Percentiles rank a stretch among this genome's conserved stretches.
Evolutionary conservation across 179 eudicot species (phyloP).

Genomic region (Actinidia arguta): DNA sequence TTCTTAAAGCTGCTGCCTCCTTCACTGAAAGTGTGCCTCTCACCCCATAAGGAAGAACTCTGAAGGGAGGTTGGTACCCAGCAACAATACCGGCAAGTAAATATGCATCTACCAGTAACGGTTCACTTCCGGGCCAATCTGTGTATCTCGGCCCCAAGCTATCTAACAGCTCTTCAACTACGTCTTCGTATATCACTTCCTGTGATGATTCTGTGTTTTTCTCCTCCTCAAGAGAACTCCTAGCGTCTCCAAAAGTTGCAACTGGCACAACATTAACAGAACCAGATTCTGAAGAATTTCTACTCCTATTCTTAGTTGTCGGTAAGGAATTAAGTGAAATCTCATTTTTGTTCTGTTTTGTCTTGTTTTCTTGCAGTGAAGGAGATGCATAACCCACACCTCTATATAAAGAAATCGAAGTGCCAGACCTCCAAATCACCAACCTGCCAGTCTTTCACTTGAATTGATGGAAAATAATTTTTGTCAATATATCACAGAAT

Average conservation of each 20-base stretch:
- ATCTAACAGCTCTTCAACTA: conserved; percentile 77
- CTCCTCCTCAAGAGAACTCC: conserved; percentile 26
- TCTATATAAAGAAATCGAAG: conserved; percentile 80
- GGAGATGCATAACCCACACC: conserved; percentile 80
- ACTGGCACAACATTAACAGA: conserved; percentile 27
- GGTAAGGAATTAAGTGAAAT: conserved; percentile 28
- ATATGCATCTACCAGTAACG: conserved; percentile 96
- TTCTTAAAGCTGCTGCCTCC: conserved; percentile 83
- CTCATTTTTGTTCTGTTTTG: conserved; percentile 33
- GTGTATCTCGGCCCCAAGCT: conserved; percentile 83
- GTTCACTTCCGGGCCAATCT: conserved; percentile 94
- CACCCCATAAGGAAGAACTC: conserved; percentile 93
- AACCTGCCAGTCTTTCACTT: conserved; percentile 96
- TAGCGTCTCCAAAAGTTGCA: conserved; percentile 37
- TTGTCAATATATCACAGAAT: not conserved
- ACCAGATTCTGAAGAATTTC: conserved; percentile 27
- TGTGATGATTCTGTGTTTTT: conserved; percentile 28
- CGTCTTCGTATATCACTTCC: conserved; percentile 79
- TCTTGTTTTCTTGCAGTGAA: conserved; percentile 42
- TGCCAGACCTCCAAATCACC: conserved; percentile 98
- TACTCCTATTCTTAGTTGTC: conserved; percentile 25
- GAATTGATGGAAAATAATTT: conserved; percentile 20
- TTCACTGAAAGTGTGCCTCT: conserved; percentile 64
- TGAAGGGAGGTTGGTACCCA: conserved; percentile 85
- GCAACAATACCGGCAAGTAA: conserved; percentile 74